Evolutionary conservation across 768 basidiomycete species (phyloP).

Genomic region (Multifurca ochricompacta): DNA sequence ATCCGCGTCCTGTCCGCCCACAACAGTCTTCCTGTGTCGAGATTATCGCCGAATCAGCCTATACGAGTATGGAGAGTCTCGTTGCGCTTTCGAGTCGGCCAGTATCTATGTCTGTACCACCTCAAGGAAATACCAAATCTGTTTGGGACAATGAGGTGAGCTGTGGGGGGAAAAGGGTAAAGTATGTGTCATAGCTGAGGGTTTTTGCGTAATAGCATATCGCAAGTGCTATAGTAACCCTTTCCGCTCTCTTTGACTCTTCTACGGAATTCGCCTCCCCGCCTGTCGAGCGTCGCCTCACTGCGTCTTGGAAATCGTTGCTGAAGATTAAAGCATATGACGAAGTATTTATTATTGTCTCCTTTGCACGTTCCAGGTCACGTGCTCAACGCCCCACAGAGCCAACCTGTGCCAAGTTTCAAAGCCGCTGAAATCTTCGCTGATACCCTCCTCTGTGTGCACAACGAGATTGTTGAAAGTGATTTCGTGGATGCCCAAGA

Average conservation of each 20-base stretch:
- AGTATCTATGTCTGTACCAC: background rate
- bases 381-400: background rate
- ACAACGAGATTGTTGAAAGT: slow-evolving; percentile 1
- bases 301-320: slow-evolving; percentile 3
- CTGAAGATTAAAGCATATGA: slow-evolving; percentile 4
- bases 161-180: too few species aligned
- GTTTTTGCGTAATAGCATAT: background rate
- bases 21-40: background rate
- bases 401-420: background rate
- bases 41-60: background rate
- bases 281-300: background rate
- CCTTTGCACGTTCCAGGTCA: too few species aligned
- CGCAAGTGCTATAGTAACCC: background rate
- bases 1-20: slow-evolving; percentile 6
- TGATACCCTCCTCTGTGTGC: slow-evolving; percentile 4
- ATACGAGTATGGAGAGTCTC: background rate
- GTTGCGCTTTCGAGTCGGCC: background rate
- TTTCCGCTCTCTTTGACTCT: background rate
- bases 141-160: slow-evolving; percentile 5
- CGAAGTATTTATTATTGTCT: background rate
- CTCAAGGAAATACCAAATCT: background rate
- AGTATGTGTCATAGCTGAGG: too few species aligned
- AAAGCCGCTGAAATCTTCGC: slow-evolving; percentile 1
- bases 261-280: background rate
- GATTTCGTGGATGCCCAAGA: background rate